Base-by-base conservation (phyloP, 208 protist species). In the Leishmania braziliensis region DNA sequence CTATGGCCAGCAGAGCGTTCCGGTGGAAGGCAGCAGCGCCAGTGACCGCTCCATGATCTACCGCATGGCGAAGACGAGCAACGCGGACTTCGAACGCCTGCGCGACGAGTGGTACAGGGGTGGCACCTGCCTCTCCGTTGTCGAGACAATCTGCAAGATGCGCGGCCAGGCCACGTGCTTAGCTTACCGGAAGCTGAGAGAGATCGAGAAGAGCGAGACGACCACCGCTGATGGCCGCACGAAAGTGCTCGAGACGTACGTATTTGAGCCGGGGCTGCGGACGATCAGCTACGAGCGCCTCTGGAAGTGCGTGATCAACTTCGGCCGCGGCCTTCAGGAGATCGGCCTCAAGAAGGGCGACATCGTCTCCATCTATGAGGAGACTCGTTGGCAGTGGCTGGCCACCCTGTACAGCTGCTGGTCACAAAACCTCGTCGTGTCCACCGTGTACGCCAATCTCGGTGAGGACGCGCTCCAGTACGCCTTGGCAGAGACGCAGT, bases 351-450 rank as follows among this genome's bases (percentile, higher is more conserved):
- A 88, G 78, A 80, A 83, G 63, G 88, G 91, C 58, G n/a, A 85
- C 62, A 75, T 58, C 18, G 62, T 97, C 46, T 87, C 89, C 74
- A 89, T 97, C 43, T 97, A 90, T 79, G 91, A 95, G 66, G 92
- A 97, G n/a, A 97, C 93, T 16, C 93, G 93, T 73, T 97, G 91
- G 91, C 80, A 97, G 86, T 97, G 93, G 93, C 81, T 95, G 56
- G 89, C 63, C 66, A 89, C 92, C 9, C 65, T 95, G 51, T 91
- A 95, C 84, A 84, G 86, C 73, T 84, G 84, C 78, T 95, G 92
- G 92, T 82, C 92, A 50, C 90, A 92, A 65, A 82, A 80, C 50
- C 56, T 96, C 74, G 86, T 95, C 71, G 91, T 91, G 5, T 78
- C 86, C 33, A 97, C 95, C 20, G 91, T 95, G 39, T 98, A 98